Evolutionary conservation across 345 rosid species (phyloP).

Genomic region (Corymbia maculata): DNA sequence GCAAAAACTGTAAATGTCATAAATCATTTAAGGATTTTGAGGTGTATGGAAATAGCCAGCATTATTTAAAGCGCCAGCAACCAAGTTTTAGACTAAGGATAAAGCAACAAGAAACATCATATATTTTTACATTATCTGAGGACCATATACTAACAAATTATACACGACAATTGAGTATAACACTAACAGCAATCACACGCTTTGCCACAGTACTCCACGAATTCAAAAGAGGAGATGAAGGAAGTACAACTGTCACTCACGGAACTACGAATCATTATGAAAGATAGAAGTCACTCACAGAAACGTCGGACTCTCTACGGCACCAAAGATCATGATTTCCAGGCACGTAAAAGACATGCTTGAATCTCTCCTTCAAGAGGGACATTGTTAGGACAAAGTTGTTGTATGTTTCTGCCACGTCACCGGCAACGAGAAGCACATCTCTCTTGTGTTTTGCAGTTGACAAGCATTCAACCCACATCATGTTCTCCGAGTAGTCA

Average conservation of each 20-base stretch:
- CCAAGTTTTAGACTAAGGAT: neutral
- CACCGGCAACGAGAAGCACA: constrained; percentile 54
- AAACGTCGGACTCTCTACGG: constrained; percentile 20
- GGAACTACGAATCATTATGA: neutral
- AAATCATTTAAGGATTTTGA: neutral
- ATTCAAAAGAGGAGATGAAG: neutral
- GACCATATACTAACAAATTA: neutral
- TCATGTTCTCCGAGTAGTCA: constrained; percentile 51
- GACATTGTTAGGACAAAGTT: constrained; percentile 45
- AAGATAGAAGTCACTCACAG: constrained; percentile 16
- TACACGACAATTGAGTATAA: neutral
- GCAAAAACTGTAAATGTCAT: neutral
- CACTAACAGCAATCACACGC: neutral
- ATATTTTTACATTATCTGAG: neutral
- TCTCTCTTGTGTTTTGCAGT: constrained; percentile 19
- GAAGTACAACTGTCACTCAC: neutral
- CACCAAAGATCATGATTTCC: constrained; percentile 72
- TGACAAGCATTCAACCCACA: constrained; percentile 42
- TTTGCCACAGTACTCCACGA: neutral
- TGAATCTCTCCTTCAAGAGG: constrained; percentile 43
- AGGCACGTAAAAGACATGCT: constrained; percentile 44
- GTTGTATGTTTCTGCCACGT: constrained; percentile 45
- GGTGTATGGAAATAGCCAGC: neutral
- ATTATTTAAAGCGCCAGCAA: neutral
- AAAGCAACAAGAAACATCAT: neutral